Base-by-base conservation (phyloP, 2,329 filamentous ascomycete species). In the Blastomyces percursus region DNA sequence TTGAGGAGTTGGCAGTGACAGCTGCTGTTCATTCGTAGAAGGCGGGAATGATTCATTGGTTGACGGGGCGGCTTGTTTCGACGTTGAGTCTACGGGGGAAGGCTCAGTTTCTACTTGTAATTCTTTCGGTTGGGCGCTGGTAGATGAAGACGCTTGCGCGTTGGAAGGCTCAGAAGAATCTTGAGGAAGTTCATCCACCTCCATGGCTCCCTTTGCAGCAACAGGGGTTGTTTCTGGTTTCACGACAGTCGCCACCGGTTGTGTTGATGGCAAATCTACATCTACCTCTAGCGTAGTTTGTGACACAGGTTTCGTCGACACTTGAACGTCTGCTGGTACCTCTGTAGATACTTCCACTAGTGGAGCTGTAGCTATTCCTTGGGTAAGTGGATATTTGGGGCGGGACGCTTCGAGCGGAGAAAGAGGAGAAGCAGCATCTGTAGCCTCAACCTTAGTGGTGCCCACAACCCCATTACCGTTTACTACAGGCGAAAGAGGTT, bases 391-490 rank as follows among this genome's bases (percentile, higher is more conserved):
- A 7, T 72, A 72, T 63, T 73, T 73, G 6, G 72, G 71, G 46
- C 71, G 67, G 6, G 73, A 71, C 7, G 69, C 63, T 32, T 50
- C 40, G 30, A 21, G 19, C n/a, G 71, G 66, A 42, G 67, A 32
- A 59, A 57, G 21, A 46, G 19, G 8, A 21, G 71, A 65, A 46
- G 67, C n/a, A 60, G 57, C 16, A 58, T 61, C 19, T n/a, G 46
- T n/a, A 42, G 61, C 48, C 35, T 50, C 46, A 24, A 14, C 12
- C 12, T 50, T 54, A 32, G 52, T 27, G n/a, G 54, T 27, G 21
- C 24, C 63, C 38, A 56, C 66, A 2, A 69, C 63, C 12, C 73
- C 74, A 54, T 75, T 68, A 19, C 74, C 73, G 66, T 76, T 76
- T 63, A 71, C 64, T n/a, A 64, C 58, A 52, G 66, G 63, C 5